These are phyloP conservation scores for Akanthomyces dipterigenus DNA, from an alignment of 2,329 filamentous ascomycete genomes.

Conservation along the genomic window DNA sequence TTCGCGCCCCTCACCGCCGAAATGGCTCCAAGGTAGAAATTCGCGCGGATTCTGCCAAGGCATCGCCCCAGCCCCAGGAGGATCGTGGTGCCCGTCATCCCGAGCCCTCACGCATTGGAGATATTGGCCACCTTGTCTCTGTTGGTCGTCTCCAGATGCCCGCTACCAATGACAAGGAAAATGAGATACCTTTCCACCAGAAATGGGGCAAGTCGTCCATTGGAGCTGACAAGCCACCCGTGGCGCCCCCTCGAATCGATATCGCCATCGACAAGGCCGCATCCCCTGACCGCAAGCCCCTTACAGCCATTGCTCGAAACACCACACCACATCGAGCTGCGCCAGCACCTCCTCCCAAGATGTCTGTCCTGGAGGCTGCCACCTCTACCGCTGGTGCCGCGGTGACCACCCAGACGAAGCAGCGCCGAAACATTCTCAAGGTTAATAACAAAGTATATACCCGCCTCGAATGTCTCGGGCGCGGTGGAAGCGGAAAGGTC, in stretches of 20 bases:
- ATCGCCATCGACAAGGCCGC: conserved; percentile 29
- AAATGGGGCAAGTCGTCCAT: conserved; percentile 52
- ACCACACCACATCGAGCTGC: conserved; percentile 74
- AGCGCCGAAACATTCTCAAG: conserved; percentile 74
- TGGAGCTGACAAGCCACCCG: conserved; percentile 48
- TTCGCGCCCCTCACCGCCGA: conserved; percentile 35
- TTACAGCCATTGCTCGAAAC: conserved; percentile 43
- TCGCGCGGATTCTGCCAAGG: conserved; percentile 25
- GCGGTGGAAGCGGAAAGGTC: conserved; percentile 88
- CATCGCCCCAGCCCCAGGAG: conserved; percentile 19
- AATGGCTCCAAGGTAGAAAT: conserved; percentile 32
- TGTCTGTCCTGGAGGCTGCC: conserved; percentile 90
- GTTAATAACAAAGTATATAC: conserved; percentile 92
- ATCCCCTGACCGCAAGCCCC: conserved; percentile 50
- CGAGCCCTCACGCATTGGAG: conserved; percentile 12
- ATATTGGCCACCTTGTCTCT: conserved; percentile 15
- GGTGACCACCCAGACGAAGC: conserved; percentile 63
- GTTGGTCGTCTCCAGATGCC: conserved; percentile 46
- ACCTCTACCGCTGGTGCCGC: conserved; percentile 77
- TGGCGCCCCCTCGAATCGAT: conserved; percentile 43
- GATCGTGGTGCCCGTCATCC: conserved; percentile 6
- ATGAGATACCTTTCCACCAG: conserved; percentile 66
- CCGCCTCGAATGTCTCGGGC: conserved; percentile 80
- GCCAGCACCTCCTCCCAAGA: conserved; percentile 82
- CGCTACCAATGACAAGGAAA: conserved; percentile 73